Percentiles rank a stretch among this genome's conserved stretches.
Conservation (phyloP, 305 asterid species). For the Fraxinus sp. region DNA sequence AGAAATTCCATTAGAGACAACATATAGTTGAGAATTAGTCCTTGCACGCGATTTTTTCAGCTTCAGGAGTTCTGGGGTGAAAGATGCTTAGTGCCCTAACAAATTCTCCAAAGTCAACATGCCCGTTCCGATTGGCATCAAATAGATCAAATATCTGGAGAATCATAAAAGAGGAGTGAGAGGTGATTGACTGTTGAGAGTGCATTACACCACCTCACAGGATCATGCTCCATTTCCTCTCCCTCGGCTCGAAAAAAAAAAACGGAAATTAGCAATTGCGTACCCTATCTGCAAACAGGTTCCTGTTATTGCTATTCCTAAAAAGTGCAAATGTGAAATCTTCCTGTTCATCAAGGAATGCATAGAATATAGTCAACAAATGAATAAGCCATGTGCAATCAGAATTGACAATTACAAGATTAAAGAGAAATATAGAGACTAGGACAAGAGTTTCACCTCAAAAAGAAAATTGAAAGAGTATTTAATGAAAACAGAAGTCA, state of each 20-base stretch:
- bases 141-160: conserved; percentile 36
- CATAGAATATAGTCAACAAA: neutral
- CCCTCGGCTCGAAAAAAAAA: neutral
- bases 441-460: neutral
- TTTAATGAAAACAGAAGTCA: neutral
- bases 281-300: conserved; percentile 33
- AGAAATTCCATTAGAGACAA: neutral
- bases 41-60: conserved; percentile 35
- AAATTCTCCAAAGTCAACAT: conserved; percentile 37
- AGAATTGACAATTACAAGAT: neutral
- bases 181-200: neutral
- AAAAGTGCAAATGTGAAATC: conserved; percentile 31
- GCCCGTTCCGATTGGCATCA: conserved; percentile 31
- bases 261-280: neutral
- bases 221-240: neutral
- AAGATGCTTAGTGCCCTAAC: conserved; percentile 27
- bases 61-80: conserved; percentile 36
- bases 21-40: neutral
- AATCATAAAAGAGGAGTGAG: neutral
- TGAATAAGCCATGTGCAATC: neutral
- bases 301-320: conserved; percentile 17
- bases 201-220: neutral
- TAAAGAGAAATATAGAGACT: neutral
- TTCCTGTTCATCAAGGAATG: conserved; percentile 24
- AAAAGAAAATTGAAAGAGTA: neutral